Conservation (phyloP, 2,329 filamentous ascomycete species). For the Arachnopeziza araneosa region DNA sequence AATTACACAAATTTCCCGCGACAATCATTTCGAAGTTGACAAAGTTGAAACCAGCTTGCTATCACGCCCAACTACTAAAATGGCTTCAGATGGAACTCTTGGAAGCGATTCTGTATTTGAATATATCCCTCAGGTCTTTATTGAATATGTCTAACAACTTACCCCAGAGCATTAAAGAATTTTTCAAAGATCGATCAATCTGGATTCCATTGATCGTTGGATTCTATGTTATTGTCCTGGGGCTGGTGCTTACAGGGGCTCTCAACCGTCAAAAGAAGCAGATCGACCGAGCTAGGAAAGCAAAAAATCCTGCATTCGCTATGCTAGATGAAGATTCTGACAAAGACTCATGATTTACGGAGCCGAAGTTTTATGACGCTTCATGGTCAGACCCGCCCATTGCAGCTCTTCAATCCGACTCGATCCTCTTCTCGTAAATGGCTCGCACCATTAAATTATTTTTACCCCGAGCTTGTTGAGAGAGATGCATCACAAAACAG, state of each 20-base stretch:
- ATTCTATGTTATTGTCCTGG: constrained; percentile 14
- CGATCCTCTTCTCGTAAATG: too few species aligned
- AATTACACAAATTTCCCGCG: background rate
- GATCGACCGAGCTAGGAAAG: constrained; percentile 4
- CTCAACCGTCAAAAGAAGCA: constrained; percentile 6
- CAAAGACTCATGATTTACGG: background rate
- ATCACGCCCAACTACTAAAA: background rate
- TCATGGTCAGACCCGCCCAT: too few species aligned
- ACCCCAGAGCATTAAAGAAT: constrained; percentile 4
- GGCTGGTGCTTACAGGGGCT: constrained; percentile 11
- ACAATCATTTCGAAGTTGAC: background rate
- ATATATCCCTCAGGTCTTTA: background rate
- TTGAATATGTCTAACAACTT: background rate
- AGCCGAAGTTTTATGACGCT: too few species aligned
- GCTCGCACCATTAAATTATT: too few species aligned
- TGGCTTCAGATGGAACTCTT: background rate
- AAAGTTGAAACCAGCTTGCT: too few species aligned
- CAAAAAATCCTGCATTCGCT: constrained; percentile 8
- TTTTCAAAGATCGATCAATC: constrained; percentile 9
- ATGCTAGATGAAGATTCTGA: constrained; percentile 9
- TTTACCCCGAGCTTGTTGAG: too few species aligned
- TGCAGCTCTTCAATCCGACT: too few species aligned
- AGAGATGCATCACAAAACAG: too few species aligned
- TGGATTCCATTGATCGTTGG: constrained; percentile 10
- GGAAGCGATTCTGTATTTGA: background rate